Evolutionary conservation across 768 basidiomycete species (phyloP).

Genomic region (Pleurotus pulmonarius): DNA sequence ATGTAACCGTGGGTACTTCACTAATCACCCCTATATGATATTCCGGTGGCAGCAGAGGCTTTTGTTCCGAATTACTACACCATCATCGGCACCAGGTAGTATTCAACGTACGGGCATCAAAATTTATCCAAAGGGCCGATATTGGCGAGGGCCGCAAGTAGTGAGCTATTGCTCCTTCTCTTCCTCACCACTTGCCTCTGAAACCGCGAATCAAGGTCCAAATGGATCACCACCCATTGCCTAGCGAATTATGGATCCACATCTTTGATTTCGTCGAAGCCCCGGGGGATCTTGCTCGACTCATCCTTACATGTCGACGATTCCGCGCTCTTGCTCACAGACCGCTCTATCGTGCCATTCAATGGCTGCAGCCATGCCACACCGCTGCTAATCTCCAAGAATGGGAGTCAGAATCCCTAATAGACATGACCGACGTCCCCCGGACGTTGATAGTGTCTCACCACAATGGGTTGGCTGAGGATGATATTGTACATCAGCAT

Average conservation of each 20-base stretch:
- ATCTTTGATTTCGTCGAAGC: not conserved
- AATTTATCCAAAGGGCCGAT: too few species aligned
- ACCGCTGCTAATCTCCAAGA: not conserved
- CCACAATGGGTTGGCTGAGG: conserved; percentile 2
- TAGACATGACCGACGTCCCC: not conserved
- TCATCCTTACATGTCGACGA: not conserved
- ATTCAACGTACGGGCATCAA: too few species aligned
- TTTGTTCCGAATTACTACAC: too few species aligned
- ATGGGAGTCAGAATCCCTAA: not conserved
- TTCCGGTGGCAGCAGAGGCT: too few species aligned
- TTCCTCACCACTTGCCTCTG: too few species aligned
- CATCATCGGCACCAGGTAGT: too few species aligned
- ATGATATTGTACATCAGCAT: not conserved
- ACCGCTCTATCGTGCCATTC: not conserved
- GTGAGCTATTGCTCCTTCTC: too few species aligned
- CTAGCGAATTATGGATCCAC: conserved; percentile 5
- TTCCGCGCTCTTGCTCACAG: not conserved
- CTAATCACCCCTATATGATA: too few species aligned
- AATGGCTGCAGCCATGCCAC: not conserved
- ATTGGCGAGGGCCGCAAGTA: too few species aligned
- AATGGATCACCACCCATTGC: not conserved
- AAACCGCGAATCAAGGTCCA: too few species aligned
- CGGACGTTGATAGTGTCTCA: not conserved
- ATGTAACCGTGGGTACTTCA: too few species aligned
- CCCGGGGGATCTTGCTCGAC: not conserved